Evolutionary conservation across 169 alveolate species (phyloP), one percentile per base, ranked within the genome.

Genomic region (Plasmodium fragile): DNA sequence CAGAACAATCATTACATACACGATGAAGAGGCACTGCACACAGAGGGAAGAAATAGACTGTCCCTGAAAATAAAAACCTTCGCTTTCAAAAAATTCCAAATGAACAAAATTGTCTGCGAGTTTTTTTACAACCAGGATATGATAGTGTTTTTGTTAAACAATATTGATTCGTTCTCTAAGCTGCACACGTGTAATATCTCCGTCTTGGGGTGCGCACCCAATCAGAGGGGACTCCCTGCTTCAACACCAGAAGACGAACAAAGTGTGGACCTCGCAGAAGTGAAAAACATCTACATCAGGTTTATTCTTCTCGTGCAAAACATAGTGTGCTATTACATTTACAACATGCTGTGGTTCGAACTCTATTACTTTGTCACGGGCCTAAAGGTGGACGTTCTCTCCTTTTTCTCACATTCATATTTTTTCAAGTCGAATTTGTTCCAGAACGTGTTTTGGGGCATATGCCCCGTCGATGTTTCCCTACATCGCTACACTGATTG

Each of bases 341-440:
- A 53, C 55, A 81, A 91, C 72, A 91, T 91, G 94, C 53, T 91
- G 16, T 91, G 94, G 94, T 91, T 80, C 59, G 94, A 91, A 77
- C 43, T 91, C 10, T 91, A 81, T 43, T 79, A 91, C 75, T 91
- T 91, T 70, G 59, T 81, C 13, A 80, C 85, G 4, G 55, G 25
- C 82, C 45, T 91, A 65, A 80, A 81, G 75, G 75, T 91, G 25
- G 94, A 91, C 39, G 41, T 91, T 10, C 72, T 70, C 8, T 91
- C 94, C 36, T 91, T 91, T 91, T 91, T 91, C 75, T 80, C 94
- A 11, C 65, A 81, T 34, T 22, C 83, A 1, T 81, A 91, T 73
- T 80, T 91, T 49, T 91, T 91, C 73, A 79, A 81, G 30, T 91
- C 94, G 32, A 91, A 34, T 80, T 65, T 80, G 39, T 91, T 91